Evolutionary conservation across 2,329 filamentous ascomycete species (phyloP).

Genomic region (Neofusicoccum sp.): DNA sequence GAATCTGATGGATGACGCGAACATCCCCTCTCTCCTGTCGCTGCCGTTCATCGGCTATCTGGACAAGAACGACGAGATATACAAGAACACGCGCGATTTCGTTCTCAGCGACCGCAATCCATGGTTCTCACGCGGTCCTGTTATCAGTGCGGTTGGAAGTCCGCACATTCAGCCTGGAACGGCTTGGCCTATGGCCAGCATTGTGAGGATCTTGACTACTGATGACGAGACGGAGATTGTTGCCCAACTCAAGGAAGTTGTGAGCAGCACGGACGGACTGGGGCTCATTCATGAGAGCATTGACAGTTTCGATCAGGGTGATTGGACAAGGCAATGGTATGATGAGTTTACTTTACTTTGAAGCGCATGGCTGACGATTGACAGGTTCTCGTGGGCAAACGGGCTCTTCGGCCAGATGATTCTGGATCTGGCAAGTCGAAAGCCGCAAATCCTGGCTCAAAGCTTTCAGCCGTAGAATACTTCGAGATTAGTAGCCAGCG

Average conservation of each 20-base stretch:
- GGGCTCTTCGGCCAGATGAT: conserved; percentile 52
- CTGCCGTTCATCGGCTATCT: conserved; percentile 63
- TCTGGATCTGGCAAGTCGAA: conserved; percentile 44
- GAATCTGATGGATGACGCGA: conserved; percentile 70
- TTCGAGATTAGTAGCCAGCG: too few relatives aligned
- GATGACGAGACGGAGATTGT: conserved; percentile 48
- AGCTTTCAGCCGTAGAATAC: conserved; percentile 47
- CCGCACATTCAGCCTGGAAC: conserved; percentile 47
- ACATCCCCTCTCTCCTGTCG: conserved; percentile 65
- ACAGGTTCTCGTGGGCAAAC: conserved; percentile 51
- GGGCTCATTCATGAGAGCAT: conserved; percentile 54
- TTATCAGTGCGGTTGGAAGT: conserved; percentile 49
- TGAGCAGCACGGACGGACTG: conserved; percentile 48
- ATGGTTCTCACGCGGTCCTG: conserved; percentile 51
- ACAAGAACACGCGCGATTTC: conserved; percentile 47
- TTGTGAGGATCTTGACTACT: conserved; percentile 50
- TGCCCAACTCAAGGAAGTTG: conserved; percentile 42
- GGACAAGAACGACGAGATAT: conserved; percentile 38
- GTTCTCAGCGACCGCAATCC: conserved; percentile 46
- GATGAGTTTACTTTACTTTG: too few relatives aligned
- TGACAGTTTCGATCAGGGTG: conserved; percentile 44
- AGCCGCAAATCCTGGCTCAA: conserved; percentile 41
- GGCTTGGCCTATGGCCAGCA: conserved; percentile 53
- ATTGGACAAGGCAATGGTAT: conserved; percentile 52
- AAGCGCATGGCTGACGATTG: conserved; percentile 4